Percentiles rank a stretch among this genome's conserved stretches.
Conservation (phyloP, 2,329 filamentous ascomycete genomes). For the Fusarium virguliforme region DNA sequence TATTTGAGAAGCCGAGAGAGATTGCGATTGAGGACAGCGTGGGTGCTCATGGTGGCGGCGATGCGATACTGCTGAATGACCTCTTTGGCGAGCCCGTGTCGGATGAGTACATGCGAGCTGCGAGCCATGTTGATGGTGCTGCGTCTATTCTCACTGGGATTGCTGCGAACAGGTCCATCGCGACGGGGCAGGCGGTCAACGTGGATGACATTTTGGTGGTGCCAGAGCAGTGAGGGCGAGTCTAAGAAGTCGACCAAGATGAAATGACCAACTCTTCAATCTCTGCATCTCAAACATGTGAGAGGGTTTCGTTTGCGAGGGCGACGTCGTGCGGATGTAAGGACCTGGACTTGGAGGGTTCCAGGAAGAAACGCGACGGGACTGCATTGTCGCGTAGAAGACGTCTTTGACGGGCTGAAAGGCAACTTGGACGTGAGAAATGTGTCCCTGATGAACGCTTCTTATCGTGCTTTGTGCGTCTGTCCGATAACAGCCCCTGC, state of each 20-base stretch:
- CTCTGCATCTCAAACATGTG: no score
- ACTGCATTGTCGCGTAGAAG: not conserved
- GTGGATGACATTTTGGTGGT: slow-evolving; percentile 67
- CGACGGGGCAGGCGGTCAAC: slow-evolving; percentile 70
- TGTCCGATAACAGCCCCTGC: not conserved
- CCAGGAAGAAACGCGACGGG: no score
- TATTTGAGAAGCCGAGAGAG: slow-evolving; percentile 72
- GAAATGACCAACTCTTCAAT: not conserved
- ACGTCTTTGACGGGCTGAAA: not conserved
- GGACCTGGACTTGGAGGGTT: no score
- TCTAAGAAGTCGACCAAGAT: not conserved
- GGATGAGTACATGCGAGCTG: slow-evolving; percentile 69
- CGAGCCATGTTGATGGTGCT: slow-evolving; percentile 72
- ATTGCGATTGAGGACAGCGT: slow-evolving; percentile 67
- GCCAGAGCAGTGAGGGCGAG: slow-evolving; percentile 13
- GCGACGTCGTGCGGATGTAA: no score
- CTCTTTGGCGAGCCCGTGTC: slow-evolving; percentile 69
- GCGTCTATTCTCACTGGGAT: slow-evolving; percentile 73
- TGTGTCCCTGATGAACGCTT: not conserved
- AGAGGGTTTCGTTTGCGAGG: no score
- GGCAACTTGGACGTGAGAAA: no score
- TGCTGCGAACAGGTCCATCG: slow-evolving; percentile 71
- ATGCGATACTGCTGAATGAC: slow-evolving; percentile 70
- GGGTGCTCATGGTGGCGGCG: slow-evolving; percentile 74
- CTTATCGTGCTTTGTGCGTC: not conserved